These are phyloP conservation scores for Pichia sporocuriosa DNA, from an alignment of 805 yeast species.

Conservation along the genomic window DNA sequence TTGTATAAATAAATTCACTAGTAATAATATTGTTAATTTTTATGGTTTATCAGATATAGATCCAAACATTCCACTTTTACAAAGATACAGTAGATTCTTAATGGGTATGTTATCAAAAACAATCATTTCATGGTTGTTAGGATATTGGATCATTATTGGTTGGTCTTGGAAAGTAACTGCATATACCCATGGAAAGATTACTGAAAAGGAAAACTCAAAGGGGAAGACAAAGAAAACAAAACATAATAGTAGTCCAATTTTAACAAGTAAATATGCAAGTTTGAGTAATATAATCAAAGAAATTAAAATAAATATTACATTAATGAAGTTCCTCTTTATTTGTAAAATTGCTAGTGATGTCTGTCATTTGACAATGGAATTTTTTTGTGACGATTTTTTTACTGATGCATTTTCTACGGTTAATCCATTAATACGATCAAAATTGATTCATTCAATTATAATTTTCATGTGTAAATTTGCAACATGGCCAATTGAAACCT, in stretches of 20 bases:
- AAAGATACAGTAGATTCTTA: neutral
- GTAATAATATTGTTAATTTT: neutral
- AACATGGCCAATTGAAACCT: neutral
- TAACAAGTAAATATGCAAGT: too few relatives aligned
- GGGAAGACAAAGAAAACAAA: neutral
- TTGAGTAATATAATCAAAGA: neutral
- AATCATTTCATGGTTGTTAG: neutral
- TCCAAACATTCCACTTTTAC: neutral
- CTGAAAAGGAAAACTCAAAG: neutral
- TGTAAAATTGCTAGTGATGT: neutral
- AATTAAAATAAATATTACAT: neutral
- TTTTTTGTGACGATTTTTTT: neutral
- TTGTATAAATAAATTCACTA: neutral
- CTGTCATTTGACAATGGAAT: neutral
- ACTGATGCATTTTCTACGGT: neutral
- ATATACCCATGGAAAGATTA: neutral
- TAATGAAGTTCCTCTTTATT: neutral
- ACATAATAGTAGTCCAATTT: neutral
- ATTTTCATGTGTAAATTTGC: neutral
- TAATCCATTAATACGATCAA: neutral
- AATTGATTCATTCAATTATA: neutral
- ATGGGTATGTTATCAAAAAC: neutral
- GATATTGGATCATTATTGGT: neutral
- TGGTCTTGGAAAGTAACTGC: neutral
- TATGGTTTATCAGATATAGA: neutral